phyloP scores from a whole-genome alignment of 495 filamentous ascomycete genomes.

The Chaetomium tenue region DNA sequence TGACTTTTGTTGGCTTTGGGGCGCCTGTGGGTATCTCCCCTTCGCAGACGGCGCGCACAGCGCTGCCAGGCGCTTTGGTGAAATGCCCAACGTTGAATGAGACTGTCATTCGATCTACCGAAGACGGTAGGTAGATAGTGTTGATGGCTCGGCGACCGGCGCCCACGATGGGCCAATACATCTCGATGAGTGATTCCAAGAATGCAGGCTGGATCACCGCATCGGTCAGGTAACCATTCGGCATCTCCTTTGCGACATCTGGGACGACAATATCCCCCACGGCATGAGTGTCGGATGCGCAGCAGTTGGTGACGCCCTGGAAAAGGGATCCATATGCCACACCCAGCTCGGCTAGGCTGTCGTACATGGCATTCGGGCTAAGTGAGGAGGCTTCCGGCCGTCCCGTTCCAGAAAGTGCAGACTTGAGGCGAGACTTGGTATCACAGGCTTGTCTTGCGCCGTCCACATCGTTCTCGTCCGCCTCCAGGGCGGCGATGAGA shows the following conservation, averaged over 20 bases:
- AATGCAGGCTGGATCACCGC: constrained; percentile 53
- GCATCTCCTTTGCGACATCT: constrained; percentile 54
- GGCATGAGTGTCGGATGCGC: constrained; percentile 39
- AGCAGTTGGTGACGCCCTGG: constrained; percentile 45
- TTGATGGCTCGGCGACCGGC: constrained; percentile 35
- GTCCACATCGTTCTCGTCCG: constrained; percentile 42
- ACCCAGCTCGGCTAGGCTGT: constrained; percentile 40
- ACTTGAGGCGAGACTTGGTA: constrained; percentile 32
- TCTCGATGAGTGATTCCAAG: constrained; percentile 52
- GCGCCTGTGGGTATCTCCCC: constrained; percentile 30
- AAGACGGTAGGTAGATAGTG: constrained; percentile 46
- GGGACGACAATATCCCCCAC: constrained; percentile 48
- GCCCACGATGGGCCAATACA: constrained; percentile 45
- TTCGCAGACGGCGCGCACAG: constrained; percentile 39
- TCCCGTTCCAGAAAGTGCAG: constrained; percentile 27
- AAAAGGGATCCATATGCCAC: constrained; percentile 48
- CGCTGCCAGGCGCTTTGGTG: constrained; percentile 31
- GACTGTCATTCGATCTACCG: constrained; percentile 40
- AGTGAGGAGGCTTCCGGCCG: constrained; percentile 28
- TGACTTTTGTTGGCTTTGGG: constrained; percentile 40
- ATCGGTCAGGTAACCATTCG: constrained; percentile 45
- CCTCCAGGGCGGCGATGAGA: constrained; percentile 38
- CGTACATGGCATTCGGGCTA: constrained; percentile 38
- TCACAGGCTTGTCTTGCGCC: constrained; percentile 31
- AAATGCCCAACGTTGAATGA: constrained; percentile 34